These are phyloP conservation scores for Salvia hispanica DNA, from an alignment of 257 asterid genomes.

Conservation along the genomic window DNA sequence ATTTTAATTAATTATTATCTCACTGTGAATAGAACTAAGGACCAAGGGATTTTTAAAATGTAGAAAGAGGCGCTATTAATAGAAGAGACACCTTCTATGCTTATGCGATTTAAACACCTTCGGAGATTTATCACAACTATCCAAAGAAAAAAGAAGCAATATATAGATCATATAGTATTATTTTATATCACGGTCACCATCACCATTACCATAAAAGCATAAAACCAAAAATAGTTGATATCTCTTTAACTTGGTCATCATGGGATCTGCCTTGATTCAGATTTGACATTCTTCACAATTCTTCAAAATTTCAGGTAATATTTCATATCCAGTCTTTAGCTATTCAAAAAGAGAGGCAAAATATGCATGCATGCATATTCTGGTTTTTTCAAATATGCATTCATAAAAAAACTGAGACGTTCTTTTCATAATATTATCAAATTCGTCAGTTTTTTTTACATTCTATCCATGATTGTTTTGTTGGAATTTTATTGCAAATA, in stretches of 20 bases:
- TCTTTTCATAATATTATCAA: neutral
- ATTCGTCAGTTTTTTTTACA: neutral
- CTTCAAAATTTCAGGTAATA: conserved; percentile 29
- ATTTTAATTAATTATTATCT: too few relatives aligned
- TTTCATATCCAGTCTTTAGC: conserved; percentile 2
- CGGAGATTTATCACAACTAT: too few relatives aligned
- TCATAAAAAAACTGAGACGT: neutral
- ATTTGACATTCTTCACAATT: conserved; percentile 25
- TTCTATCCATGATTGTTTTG: neutral
- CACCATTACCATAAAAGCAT: neutral
- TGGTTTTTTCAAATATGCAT: neutral
- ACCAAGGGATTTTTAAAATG: too few relatives aligned
- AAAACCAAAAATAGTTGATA: conserved; percentile 13
- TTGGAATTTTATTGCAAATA: neutral
- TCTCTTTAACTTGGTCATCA: neutral
- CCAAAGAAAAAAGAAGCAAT: neutral
- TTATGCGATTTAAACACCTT: neutral
- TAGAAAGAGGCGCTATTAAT: too few relatives aligned
- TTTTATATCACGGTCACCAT: neutral
- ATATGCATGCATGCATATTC: neutral
- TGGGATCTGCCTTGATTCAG: conserved; percentile 22
- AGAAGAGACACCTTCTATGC: too few relatives aligned
- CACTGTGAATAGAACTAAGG: too few relatives aligned
- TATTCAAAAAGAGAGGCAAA: neutral
- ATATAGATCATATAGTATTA: neutral